These are phyloP conservation scores for Tillandsia fasciculata DNA, from an alignment of 176 grass and related monocot species.

Conservation along the genomic window DNA sequence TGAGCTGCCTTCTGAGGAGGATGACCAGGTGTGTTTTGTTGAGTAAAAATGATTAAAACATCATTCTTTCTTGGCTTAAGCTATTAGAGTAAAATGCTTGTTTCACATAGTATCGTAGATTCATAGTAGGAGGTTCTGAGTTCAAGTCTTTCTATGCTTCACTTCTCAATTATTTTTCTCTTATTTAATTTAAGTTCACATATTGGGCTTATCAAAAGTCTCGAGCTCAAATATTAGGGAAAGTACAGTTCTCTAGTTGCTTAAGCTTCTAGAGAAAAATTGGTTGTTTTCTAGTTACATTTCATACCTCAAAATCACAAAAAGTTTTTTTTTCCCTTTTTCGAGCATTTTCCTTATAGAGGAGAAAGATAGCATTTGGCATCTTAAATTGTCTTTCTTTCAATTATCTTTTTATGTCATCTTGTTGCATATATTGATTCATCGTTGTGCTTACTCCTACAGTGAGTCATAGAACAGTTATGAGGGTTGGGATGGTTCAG, in stretches of 20 bases:
- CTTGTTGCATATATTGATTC: slow-evolving; percentile 52
- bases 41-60: no score
- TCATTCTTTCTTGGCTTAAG: no score
- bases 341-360: background rate
- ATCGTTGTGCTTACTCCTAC: slow-evolving; percentile 71
- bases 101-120: background rate
- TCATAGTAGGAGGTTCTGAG: background rate
- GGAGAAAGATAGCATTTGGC: slow-evolving; percentile 1
- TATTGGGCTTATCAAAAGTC: no score
- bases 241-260: no score
- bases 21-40: slow-evolving; percentile 47
- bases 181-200: no score
- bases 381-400: slow-evolving; percentile 18
- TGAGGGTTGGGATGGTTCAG: slow-evolving; percentile 72
- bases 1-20: slow-evolving; percentile 39
- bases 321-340: background rate
- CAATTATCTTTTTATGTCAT: slow-evolving; percentile 18
- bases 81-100: no score
- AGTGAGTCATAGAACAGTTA: slow-evolving; percentile 66
- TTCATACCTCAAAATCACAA: background rate
- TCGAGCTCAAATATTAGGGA: no score
- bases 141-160: no score
- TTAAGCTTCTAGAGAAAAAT: no score
- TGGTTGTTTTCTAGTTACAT: no score
- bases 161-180: no score